phyloP scores from a whole-genome alignment of 169 alveolate species.

The Plasmodium inui region DNA sequence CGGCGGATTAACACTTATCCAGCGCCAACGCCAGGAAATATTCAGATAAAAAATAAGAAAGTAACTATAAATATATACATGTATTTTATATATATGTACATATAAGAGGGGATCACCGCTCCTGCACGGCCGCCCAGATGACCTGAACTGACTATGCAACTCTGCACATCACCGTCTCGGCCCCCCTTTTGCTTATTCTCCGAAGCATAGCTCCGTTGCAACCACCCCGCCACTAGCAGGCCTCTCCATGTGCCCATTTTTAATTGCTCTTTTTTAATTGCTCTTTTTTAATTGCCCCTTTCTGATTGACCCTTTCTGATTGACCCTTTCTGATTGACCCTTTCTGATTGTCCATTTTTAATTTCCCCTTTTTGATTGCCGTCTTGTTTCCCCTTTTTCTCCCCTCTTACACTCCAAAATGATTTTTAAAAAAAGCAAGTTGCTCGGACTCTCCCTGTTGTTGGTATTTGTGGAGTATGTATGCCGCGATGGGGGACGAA shows the following conservation, averaged over 20 bases:
- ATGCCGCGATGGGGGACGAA: background rate
- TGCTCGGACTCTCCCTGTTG: background rate
- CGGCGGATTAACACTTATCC: background rate
- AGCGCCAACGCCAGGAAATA: background rate
- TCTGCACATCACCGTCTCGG: background rate
- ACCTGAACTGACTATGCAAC: background rate
- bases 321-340: background rate
- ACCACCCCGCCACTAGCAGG: too few relatives aligned
- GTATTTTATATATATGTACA: background rate
- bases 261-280: too few relatives aligned
- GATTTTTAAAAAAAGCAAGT: slow-evolving; percentile 23
- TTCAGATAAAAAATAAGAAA: too few relatives aligned
- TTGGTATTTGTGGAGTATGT: background rate
- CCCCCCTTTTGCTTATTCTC: background rate
- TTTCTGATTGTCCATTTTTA: background rate
- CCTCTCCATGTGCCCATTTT: background rate
- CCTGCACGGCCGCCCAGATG: background rate
- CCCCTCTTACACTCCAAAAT: background rate
- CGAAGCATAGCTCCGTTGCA: too few relatives aligned
- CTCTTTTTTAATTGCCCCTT: too few relatives aligned
- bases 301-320: too few relatives aligned
- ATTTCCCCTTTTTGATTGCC: background rate
- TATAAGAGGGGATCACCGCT: background rate
- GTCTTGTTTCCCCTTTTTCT: too few relatives aligned
- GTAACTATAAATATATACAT: background rate